A percentile compares a stretch with the other conserved stretches of the same genome.
Evolutionary conservation across 1,284 basidiomycete genomes (phyloP).

Genomic region (Coniferiporia sulphurascens): DNA sequence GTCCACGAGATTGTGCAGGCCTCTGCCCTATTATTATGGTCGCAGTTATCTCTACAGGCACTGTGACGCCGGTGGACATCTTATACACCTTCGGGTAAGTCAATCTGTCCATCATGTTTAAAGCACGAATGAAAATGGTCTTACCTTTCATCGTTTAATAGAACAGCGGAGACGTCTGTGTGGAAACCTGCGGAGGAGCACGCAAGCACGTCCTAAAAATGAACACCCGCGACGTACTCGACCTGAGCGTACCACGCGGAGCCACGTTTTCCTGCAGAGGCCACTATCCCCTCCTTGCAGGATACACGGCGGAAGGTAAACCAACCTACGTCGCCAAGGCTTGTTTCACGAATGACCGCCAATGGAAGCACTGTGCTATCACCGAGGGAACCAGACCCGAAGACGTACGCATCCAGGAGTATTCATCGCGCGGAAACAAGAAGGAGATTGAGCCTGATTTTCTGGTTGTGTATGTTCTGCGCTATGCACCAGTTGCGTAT

Average conservation of each 20-base stretch:
- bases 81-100: neutral
- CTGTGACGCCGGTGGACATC: neutral
- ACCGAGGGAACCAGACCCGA: neutral
- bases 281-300: neutral
- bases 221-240: neutral
- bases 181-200: neutral
- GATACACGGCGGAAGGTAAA: neutral
- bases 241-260: neutral
- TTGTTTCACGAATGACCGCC: neutral
- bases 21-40: neutral
- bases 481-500: neutral
- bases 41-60: neutral
- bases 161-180: neutral
- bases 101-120: neutral
- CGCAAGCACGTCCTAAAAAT: neutral
- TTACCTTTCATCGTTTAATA: no score
- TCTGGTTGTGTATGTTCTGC: neutral
- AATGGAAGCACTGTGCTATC: neutral
- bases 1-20: neutral
- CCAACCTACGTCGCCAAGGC: neutral
- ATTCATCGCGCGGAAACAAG: neutral
- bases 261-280: neutral
- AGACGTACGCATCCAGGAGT: neutral
- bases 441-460: neutral
- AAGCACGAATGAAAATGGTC: neutral